Percentiles rank a stretch among this genome's conserved stretches.
Conservation (phyloP, 768 basidiomycete genomes). For the Xerocomellus chrysenteron region DNA sequence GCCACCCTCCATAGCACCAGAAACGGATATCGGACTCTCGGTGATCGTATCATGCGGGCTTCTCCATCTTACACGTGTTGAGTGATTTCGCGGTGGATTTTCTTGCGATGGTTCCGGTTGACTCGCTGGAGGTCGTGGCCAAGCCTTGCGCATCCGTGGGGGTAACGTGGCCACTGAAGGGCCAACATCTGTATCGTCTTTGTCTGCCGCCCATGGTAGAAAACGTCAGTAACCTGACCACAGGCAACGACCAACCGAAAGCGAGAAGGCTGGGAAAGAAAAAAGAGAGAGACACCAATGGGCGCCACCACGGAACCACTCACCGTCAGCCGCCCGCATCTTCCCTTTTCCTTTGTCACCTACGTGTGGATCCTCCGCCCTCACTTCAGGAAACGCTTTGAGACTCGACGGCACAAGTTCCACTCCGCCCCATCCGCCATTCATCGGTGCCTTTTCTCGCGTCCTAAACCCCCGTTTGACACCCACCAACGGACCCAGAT, state of each 20-base stretch:
- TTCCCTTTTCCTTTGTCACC: conserved; percentile 20
- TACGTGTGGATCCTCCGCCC: conserved; percentile 1
- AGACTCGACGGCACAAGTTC: conserved; percentile 47
- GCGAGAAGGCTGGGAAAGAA: background rate
- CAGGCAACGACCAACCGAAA: background rate
- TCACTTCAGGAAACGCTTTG: conserved; percentile 13
- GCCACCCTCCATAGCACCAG: conserved; percentile 5
- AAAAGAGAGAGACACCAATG: background rate
- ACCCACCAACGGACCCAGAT: conserved; percentile 68
- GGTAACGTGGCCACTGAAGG: conserved; percentile 39
- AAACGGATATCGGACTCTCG: conserved; percentile 21
- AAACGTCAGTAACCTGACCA: background rate
- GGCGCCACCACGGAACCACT: conserved; percentile 9
- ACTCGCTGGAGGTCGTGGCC: conserved; percentile 26
- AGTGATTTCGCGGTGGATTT: background rate
- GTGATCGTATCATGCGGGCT: conserved; percentile 17
- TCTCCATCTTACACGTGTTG: conserved; percentile 20
- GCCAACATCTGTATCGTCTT: conserved; percentile 15
- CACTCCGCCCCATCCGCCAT: conserved; percentile 63
- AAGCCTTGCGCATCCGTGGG: conserved; percentile 60
- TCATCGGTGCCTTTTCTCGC: conserved; percentile 51
- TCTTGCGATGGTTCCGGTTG: conserved; percentile 8
- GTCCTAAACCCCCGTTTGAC: conserved; percentile 60
- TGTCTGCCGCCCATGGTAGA: background rate
- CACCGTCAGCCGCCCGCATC: conserved; percentile 20